Percentiles rank a stretch among this genome's conserved stretches.
These are phyloP conservation scores for Desmodesmus armatus DNA, from an alignment of 139 green algal species.

Conservation along the genomic window DNA sequence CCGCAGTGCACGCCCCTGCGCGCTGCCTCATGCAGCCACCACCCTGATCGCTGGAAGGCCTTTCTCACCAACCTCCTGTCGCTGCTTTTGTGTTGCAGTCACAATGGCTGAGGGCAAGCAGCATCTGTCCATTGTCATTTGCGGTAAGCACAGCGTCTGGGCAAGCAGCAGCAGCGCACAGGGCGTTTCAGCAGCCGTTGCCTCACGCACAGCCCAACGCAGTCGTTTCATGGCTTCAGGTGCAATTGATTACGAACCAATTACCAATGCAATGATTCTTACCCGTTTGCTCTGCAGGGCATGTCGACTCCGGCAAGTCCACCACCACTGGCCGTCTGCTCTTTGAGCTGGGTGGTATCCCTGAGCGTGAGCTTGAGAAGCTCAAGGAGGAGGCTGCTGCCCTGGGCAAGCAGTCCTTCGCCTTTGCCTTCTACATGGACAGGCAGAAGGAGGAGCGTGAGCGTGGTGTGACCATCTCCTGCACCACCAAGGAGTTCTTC, in stretches of 20 bases:
- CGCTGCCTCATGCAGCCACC: too few species aligned
- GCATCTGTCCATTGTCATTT: conserved; percentile 82
- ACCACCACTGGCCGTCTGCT: conserved; percentile 97
- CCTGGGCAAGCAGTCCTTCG: conserved; percentile 94
- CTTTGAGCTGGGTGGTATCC: conserved; percentile 99
- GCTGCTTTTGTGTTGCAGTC: conserved; percentile 10
- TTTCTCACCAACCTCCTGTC: too few species aligned
- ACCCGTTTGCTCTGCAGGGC: conserved; percentile 51
- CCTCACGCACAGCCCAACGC: too few species aligned
- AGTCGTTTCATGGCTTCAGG: too few species aligned
- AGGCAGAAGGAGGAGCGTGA: conserved; percentile 94
- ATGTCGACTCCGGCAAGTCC: conserved; percentile 98
- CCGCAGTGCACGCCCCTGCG: too few species aligned
- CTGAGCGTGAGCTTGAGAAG: conserved; percentile 98
- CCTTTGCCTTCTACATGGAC: conserved; percentile 96
- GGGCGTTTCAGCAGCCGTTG: too few species aligned
- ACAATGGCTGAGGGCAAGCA: conserved; percentile 67
- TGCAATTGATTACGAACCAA: too few species aligned
- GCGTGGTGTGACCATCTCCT: conserved; percentile 96
- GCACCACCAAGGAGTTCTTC: conserved; percentile 99
- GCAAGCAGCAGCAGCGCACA: not conserved
- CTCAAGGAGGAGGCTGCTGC: conserved; percentile 92
- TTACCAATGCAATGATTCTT: too few species aligned
- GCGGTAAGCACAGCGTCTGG: conserved; percentile 27
- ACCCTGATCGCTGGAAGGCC: too few species aligned